Conservation (phyloP, 2,329 filamentous ascomycete species). For the Aspergillus awamori region DNA sequence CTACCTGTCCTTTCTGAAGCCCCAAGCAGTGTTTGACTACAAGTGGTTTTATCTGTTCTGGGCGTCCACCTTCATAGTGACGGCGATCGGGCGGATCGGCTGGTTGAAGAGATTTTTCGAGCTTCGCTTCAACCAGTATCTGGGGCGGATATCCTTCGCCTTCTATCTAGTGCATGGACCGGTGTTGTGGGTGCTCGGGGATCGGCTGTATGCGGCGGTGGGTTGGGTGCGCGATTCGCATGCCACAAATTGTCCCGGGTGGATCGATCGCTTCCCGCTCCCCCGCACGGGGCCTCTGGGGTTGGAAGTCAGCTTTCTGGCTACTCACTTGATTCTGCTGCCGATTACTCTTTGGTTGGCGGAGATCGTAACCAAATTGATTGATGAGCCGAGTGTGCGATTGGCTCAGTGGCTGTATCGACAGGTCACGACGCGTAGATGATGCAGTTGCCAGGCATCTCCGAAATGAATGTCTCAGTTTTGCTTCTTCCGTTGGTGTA, state of each 20-base stretch:
- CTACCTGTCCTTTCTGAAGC: slow-evolving; percentile 63
- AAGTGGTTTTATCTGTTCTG: slow-evolving; percentile 71
- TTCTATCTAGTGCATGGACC: slow-evolving; percentile 69
- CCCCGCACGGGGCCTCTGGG: slow-evolving; percentile 61
- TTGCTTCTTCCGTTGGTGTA: background rate
- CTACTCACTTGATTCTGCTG: slow-evolving; percentile 62
- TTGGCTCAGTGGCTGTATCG: slow-evolving; percentile 62
- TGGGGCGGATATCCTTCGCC: slow-evolving; percentile 64
- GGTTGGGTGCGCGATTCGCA: slow-evolving; percentile 59
- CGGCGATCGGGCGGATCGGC: slow-evolving; percentile 59
- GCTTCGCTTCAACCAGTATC: slow-evolving; percentile 60
- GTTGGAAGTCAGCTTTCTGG: slow-evolving; percentile 62
- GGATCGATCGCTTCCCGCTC: slow-evolving; percentile 60
- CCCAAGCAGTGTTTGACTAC: slow-evolving; percentile 66
- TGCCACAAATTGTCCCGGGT: slow-evolving; percentile 55
- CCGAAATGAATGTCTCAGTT: slow-evolving; percentile 4
- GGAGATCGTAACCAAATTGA: slow-evolving; percentile 57
- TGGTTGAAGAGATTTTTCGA: slow-evolving; percentile 64
- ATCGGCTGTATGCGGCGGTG: slow-evolving; percentile 64
- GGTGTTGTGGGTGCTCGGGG: slow-evolving; percentile 61
- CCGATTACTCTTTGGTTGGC: slow-evolving; percentile 63
- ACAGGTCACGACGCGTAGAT: slow-evolving; percentile 34
- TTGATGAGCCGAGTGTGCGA: slow-evolving; percentile 64
- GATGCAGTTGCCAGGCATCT: background rate
- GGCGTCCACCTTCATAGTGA: slow-evolving; percentile 61